phyloP scores from a whole-genome alignment of 2,329 filamentous ascomycete genomes.

The Exophiala aquamarina region DNA sequence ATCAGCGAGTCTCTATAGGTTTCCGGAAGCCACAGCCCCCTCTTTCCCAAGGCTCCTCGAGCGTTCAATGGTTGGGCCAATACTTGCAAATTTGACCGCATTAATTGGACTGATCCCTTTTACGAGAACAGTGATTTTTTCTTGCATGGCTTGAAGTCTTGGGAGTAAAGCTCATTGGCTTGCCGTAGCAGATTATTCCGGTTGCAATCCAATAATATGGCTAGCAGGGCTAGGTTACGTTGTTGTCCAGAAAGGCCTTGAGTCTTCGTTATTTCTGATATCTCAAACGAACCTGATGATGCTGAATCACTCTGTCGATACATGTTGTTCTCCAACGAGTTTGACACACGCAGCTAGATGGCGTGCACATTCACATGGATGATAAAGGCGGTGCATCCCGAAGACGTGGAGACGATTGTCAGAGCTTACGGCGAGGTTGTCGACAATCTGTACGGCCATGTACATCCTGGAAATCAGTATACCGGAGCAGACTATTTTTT shows the following conservation, averaged over 20 bases:
- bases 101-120: too few species aligned
- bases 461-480: conserved; percentile 45
- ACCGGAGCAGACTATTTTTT: conserved; percentile 39
- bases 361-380: conserved; percentile 50
- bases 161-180: too few species aligned
- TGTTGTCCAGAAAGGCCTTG: conserved; percentile 28
- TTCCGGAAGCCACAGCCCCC: too few species aligned
- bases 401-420: conserved; percentile 46
- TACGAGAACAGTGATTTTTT: too few species aligned
- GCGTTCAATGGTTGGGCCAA: too few species aligned
- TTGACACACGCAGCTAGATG: conserved; percentile 45
- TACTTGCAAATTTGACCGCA: too few species aligned
- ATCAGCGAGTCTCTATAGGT: too few species aligned
- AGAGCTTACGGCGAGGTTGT: conserved; percentile 46
- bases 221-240: too few species aligned
- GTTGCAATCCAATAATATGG: too few species aligned
- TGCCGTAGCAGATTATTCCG: too few species aligned
- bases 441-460: conserved; percentile 51
- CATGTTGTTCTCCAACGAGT: conserved; percentile 49
- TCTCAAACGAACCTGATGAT: conserved; percentile 50
- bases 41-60: too few species aligned
- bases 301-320: conserved; percentile 46
- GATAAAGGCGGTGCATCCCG: conserved; percentile 39
- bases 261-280: conserved; percentile 46
- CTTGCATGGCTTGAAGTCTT: too few species aligned